Conservation (phyloP, 1,284 basidiomycete species). For the Ustilago cynodontis region DNA sequence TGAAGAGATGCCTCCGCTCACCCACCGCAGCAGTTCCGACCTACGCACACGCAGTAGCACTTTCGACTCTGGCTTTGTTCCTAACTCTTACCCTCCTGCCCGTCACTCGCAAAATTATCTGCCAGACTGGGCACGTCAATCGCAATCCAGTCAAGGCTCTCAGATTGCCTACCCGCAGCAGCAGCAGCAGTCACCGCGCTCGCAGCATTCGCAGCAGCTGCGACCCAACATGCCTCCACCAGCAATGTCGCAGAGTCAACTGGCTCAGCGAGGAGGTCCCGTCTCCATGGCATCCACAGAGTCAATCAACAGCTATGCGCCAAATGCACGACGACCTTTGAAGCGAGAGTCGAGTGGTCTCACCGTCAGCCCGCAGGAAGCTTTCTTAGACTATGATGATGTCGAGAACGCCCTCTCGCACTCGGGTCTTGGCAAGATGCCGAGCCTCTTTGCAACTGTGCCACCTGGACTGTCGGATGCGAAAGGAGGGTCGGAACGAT, state of each 20-base stretch:
- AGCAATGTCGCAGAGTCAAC: conserved; percentile 41
- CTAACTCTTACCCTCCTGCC: conserved; percentile 44
- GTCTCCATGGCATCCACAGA: conserved; percentile 43
- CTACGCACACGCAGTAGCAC: conserved; percentile 52
- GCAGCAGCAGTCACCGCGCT: conserved; percentile 31
- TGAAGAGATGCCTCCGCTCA: conserved; percentile 22
- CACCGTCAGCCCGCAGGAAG: conserved; percentile 62
- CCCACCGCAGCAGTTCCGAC: conserved; percentile 27
- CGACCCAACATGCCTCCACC: conserved; percentile 45
- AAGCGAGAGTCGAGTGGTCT: conserved; percentile 59
- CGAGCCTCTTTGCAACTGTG: conserved; percentile 50
- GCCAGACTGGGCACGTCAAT: conserved; percentile 51
- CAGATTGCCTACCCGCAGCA: conserved; percentile 27
- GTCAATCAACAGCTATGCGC: conserved; percentile 18
- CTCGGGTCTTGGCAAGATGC: conserved; percentile 46
- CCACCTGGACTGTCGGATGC: conserved; percentile 49
- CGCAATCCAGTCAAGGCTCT: conserved; percentile 30
- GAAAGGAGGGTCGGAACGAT: conserved; percentile 13
- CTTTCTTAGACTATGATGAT: conserved; percentile 59
- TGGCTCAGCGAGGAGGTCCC: conserved; percentile 38
- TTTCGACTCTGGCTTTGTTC: conserved; percentile 38
- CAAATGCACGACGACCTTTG: conserved; percentile 33
- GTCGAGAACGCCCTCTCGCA: conserved; percentile 51
- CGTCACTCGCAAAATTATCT: conserved; percentile 44
- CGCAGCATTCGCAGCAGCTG: conserved; percentile 12